Evolutionary conservation across 164 flowering plant species (phyloP).

Genomic region (Sextonia rubra): DNA sequence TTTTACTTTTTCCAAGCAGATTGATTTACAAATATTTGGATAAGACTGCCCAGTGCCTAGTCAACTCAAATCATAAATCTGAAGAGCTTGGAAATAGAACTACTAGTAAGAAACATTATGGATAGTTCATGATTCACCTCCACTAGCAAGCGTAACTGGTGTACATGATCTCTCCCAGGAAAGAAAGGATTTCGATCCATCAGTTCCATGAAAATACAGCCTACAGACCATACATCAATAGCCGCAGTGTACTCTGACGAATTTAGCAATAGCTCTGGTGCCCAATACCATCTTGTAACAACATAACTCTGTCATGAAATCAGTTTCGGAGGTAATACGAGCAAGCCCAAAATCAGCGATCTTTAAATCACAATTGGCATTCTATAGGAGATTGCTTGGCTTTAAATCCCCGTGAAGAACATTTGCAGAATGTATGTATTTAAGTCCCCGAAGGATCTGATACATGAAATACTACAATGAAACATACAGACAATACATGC

Average conservation of each 20-base stretch:
- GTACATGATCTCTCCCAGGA: slow-evolving; percentile 97
- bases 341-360: slow-evolving; percentile 98
- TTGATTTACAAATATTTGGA: too few relatives aligned
- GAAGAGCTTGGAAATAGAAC: slow-evolving; percentile 1
- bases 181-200: slow-evolving; percentile 93
- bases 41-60: too few relatives aligned
- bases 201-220: slow-evolving; percentile 96
- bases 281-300: slow-evolving; percentile 98
- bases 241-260: slow-evolving; percentile 96
- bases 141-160: slow-evolving; percentile 88
- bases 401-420: slow-evolving; percentile 95
- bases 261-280: slow-evolving; percentile 87
- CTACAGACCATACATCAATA: slow-evolving; percentile 98
- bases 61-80: too few relatives aligned
- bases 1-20: too few relatives aligned
- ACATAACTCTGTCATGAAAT: slow-evolving; percentile 99
- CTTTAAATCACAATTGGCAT: slow-evolving; percentile 97
- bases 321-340: slow-evolving; percentile 92
- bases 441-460: slow-evolving; percentile 93
- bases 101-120: background rate
- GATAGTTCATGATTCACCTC: slow-evolving; percentile 46
- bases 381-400: slow-evolving; percentile 94
- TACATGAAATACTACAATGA: slow-evolving; percentile 83
- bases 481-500: slow-evolving; percentile 1
- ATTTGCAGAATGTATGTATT: slow-evolving; percentile 97